These are phyloP conservation scores for Piper longum DNA, from an alignment of 164 flowering plant genomes.

Conservation along the genomic window DNA sequence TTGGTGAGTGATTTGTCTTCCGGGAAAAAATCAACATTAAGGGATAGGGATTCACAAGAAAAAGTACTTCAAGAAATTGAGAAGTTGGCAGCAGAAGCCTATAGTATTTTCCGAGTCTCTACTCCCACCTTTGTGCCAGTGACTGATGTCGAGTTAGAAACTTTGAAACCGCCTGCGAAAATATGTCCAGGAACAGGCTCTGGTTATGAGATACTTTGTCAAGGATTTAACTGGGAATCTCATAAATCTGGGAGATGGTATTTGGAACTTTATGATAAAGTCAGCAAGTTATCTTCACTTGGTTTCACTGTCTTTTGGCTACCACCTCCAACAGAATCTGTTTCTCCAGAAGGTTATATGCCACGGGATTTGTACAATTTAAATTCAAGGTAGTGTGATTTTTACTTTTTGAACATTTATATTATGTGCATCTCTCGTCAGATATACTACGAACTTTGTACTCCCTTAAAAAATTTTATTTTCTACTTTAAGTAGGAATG, in stretches of 20 bases:
- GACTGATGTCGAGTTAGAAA: conserved; percentile 26
- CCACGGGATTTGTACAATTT: conserved; percentile 85
- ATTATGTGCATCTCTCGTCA: no score
- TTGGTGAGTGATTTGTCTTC: conserved; percentile 69
- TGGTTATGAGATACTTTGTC: conserved; percentile 87
- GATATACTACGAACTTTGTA: no score
- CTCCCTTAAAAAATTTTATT: no score
- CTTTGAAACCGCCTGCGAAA: conserved; percentile 22
- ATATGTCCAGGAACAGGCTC: conserved; percentile 74
- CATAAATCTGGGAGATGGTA: conserved; percentile 95
- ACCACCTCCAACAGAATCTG: conserved; percentile 97
- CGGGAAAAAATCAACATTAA: conserved; percentile 37
- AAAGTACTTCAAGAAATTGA: conserved; percentile 87
- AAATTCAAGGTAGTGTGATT: conserved; percentile 59
- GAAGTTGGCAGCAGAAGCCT: conserved; percentile 98
- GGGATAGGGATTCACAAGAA: conserved; percentile 52
- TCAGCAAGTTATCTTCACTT: conserved; percentile 53
- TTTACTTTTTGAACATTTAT: no score
- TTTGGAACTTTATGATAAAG: conserved; percentile 58
- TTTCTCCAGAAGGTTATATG: conserved; percentile 99
- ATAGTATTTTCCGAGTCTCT: conserved; percentile 74
- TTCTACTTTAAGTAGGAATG: no score
- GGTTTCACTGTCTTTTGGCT: conserved; percentile 84
- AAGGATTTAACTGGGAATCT: conserved; percentile 99
- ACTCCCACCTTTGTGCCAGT: conserved; percentile 39